These are phyloP conservation scores for Talaromyces thailandensis DNA, from an alignment of 495 filamentous ascomycete species.

Conservation along the genomic window DNA sequence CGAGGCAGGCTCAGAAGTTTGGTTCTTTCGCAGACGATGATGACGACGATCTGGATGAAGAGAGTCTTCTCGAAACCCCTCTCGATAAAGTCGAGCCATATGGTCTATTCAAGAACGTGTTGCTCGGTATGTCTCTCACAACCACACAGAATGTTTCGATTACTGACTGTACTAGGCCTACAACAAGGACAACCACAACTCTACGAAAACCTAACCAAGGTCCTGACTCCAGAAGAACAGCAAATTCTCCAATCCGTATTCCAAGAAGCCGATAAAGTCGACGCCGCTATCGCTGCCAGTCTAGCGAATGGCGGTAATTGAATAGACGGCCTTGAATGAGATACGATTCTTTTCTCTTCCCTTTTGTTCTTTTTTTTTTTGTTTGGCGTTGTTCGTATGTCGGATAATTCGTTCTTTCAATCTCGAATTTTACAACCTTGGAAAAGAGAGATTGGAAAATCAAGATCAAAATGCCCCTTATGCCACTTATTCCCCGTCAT, in stretches of 20 bases:
- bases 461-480: background rate
- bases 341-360: background rate
- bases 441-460: background rate
- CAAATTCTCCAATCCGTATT: conserved; percentile 69
- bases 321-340: background rate
- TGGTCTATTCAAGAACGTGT: conserved; percentile 66
- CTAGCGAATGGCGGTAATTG: conserved; percentile 8
- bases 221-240: conserved; percentile 74
- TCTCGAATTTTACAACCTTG: background rate
- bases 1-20: conserved; percentile 68
- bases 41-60: conserved; percentile 89
- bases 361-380: background rate
- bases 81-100: conserved; percentile 94
- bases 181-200: conserved; percentile 87
- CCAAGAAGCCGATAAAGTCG: conserved; percentile 64
- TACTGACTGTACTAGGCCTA: conserved; percentile 47
- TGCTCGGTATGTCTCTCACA: conserved; percentile 63
- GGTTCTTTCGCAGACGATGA: conserved; percentile 55
- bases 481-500: background rate
- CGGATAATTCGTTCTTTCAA: background rate
- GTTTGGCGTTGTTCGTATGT: conserved; percentile 3
- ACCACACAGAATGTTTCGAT: background rate
- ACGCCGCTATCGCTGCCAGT: conserved; percentile 25
- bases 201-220: conserved; percentile 70
- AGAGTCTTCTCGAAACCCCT: conserved; percentile 83